Base-by-base conservation (phyloP, 2,329 filamentous ascomycete genomes). In the Westerdykella sp. region DNA sequence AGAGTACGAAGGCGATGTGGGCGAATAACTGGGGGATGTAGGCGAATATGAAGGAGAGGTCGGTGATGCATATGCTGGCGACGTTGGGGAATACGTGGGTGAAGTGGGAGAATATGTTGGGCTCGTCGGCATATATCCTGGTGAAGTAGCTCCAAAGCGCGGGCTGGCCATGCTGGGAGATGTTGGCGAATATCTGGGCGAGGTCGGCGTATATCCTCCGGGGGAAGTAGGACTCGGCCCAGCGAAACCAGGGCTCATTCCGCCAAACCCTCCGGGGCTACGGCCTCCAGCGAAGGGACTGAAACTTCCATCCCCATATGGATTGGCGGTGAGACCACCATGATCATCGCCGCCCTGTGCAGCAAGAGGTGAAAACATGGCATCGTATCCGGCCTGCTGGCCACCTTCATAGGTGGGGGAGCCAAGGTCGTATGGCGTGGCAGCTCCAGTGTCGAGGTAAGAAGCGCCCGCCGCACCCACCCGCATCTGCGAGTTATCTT, bases 381-480 rank as follows among this genome's bases (percentile, higher is more conserved):
- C 76, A 48, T 79, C 77, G 43, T 78, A 78, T 34, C 22, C 61
- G 48, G 80, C 76, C 18, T 83, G 72, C 56, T 75, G 78, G 23
- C 73, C 73, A 41, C 71, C 77, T 54, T 83, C 80, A 49, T 79
- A 74, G 60, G 80, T 75, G 9, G 81, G 81, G 12, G 80, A 83
- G 30, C 76, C 78, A 49, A 76, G 73, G 63, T 97, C 93, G 69
- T 98, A 98, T 1, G 94, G 94, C 7, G 93, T 98, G 34, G 89
- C 87, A 42, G 88, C 87, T 54, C 93, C 93, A 47, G 86, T 85
- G 37, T 75, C 73, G 37, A 84, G 76, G 47, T 84, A 81, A 44
- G 79, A 78, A 45, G 83, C 84, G 72, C 89, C 90, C 54, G 83
- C 77, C 12, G 84, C 83, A 57, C 84, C 86, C 73, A 57, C 56